Conservation (phyloP, 2,329 filamentous ascomycete genomes). For the Teratosphaeria epicoccoides region DNA sequence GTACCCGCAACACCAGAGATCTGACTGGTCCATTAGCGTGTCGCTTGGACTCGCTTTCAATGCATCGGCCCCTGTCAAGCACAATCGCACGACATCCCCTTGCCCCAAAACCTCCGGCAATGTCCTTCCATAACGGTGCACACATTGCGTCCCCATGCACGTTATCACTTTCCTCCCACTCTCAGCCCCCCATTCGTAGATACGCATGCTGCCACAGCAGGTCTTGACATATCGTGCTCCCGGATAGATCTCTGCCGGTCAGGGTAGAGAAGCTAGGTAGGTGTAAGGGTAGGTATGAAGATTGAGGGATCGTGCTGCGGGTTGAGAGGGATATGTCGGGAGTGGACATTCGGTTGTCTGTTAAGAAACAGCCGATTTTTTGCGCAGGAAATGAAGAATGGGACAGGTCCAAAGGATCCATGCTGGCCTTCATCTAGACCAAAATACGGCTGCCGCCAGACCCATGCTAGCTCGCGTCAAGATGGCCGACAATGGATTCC, state of each 20-base stretch:
- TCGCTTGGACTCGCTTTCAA: neutral
- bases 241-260: constrained; percentile 22
- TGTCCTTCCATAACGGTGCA: constrained; percentile 10
- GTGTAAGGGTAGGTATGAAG: constrained; percentile 20
- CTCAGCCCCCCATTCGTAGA: constrained; percentile 25
- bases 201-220: constrained; percentile 22
- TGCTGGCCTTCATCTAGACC: neutral
- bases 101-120: constrained; percentile 19
- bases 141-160: constrained; percentile 23
- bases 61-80: constrained; percentile 15
- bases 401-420: neutral
- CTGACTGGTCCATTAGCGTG: constrained; percentile 1
- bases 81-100: constrained; percentile 23
- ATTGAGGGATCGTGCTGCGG: constrained; percentile 9
- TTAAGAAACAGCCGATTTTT: neutral
- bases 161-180: constrained; percentile 22
- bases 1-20: constrained; percentile 10
- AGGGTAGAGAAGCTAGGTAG: constrained; percentile 16
- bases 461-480: neutral
- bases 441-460: neutral
- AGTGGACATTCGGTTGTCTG: neutral
- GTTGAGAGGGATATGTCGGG: neutral
- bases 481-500: too few species aligned
- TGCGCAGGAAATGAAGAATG: neutral
- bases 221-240: constrained; percentile 24